phyloP scores from a whole-genome alignment of 768 basidiomycete species.

The Tricholoma matsutake region DNA sequence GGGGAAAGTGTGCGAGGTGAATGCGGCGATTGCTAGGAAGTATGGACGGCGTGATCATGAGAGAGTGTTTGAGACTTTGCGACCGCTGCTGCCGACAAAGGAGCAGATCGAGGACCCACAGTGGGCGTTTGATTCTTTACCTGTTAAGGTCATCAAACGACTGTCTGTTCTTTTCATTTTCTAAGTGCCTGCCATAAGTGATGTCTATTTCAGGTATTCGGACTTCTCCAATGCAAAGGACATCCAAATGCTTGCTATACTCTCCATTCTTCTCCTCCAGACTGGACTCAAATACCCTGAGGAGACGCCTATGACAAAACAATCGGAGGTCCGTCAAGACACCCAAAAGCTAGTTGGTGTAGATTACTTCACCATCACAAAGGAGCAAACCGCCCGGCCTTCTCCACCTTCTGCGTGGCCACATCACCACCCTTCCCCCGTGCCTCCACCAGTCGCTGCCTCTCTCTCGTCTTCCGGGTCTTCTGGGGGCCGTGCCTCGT shows the following conservation, averaged over 20 bases:
- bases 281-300: constrained; percentile 20
- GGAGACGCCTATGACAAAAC: constrained; percentile 9
- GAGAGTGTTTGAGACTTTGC: constrained; percentile 57
- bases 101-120: constrained; percentile 7
- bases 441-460: constrained; percentile 34
- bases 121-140: constrained; percentile 28
- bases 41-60: constrained; percentile 70
- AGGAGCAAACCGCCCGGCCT: constrained; percentile 31
- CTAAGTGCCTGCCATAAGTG: not conserved
- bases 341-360: constrained; percentile 23
- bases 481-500: constrained; percentile 64
- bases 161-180: constrained; percentile 37
- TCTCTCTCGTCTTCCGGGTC: constrained; percentile 53
- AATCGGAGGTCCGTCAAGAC: not conserved
- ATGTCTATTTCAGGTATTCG: constrained; percentile 30
- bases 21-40: constrained; percentile 56
- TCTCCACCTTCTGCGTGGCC: constrained; percentile 52
- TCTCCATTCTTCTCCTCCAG: constrained; percentile 66
- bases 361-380: constrained; percentile 62
- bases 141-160: constrained; percentile 39
- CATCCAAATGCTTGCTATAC: constrained; percentile 79
- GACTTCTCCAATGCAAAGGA: constrained; percentile 53
- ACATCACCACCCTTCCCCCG: constrained; percentile 37
- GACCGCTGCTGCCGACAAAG: constrained; percentile 41
- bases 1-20: constrained; percentile 51